Evolutionary conservation across 768 basidiomycete genomes (phyloP), one percentile per base, ranked within the genome.

Genomic region (Mycena galericulata): DNA sequence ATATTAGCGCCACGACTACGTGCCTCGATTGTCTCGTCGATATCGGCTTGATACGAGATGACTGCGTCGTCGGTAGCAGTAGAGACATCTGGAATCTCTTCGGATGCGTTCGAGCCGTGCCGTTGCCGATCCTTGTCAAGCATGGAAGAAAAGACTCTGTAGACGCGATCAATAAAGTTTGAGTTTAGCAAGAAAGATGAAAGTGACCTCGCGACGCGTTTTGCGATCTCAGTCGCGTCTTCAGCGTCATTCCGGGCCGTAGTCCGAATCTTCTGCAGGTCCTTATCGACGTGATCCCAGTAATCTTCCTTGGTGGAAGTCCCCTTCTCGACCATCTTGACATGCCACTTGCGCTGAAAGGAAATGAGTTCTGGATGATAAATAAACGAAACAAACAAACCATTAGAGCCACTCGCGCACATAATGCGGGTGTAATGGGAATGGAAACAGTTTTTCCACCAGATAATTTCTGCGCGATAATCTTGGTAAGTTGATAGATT

Each of bases 401-500:
- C 41, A 46, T 58, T 17, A 58, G 4, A 9, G 57, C 57, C 18
- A 58, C 29, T 8, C 57, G 57, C 12, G 22, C 40, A 20, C 57
- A 58, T 9, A 58, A 29, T 7, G 57, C 41, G 1, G 57, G 41
- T 6, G 57, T 58, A 30, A 58, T 46, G 8, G 57, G 57, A 58
- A 45, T 45, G 8, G 57, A 58, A 11, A 32, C 46, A 14, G 36
- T 34, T 18, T 58, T 58, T n/a, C 57, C 57, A 15, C 57, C 57
- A 29, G 41, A 58, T 4, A 58, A 43, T 9, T 58, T 58, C 14
- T 45, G 57, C 14, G 36, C 45, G 34, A 60, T 46, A 8, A 20
- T 59, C 58, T 49, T 60, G 15, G 59, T 60, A 6, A 60, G 59
- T 38, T 60, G 59, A 27, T 60, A 60, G 24, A 60, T 49, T 0